phyloP scores from a whole-genome alignment of 2,329 filamentous ascomycete species.

The Trichoderma sp. region DNA sequence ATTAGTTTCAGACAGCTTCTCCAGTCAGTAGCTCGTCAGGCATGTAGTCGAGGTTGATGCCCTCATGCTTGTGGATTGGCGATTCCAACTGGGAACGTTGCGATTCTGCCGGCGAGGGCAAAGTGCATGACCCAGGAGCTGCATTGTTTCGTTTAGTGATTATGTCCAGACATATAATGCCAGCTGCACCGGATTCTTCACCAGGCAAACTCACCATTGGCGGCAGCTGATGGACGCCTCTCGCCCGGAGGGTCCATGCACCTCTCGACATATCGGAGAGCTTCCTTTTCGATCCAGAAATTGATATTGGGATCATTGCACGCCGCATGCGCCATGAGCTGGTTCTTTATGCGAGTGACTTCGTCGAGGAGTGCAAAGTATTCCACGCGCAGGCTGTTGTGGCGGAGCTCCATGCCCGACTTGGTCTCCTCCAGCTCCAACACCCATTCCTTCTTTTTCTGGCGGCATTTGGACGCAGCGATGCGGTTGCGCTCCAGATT shows the following conservation, averaged over 20 bases:
- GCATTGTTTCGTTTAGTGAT: background rate
- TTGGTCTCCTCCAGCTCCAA: slow-evolving; percentile 49
- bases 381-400: slow-evolving; percentile 45
- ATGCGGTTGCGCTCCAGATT: slow-evolving; percentile 70
- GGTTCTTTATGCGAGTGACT: slow-evolving; percentile 47
- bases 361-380: slow-evolving; percentile 44
- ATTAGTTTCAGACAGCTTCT: background rate
- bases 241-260: slow-evolving; percentile 13
- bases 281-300: slow-evolving; percentile 53
- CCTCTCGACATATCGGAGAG: slow-evolving; percentile 46
- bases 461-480: slow-evolving; percentile 71
- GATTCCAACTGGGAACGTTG: background rate
- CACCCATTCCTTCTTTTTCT: slow-evolving; percentile 61
- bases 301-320: slow-evolving; percentile 55
- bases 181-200: background rate
- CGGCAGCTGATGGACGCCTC: slow-evolving; percentile 7
- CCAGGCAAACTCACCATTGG: slow-evolving; percentile 9
- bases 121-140: slow-evolving; percentile 7
- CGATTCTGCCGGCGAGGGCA: slow-evolving; percentile 18
- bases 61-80: background rate
- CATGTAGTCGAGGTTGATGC: slow-evolving; percentile 34
- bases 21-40: slow-evolving; percentile 35
- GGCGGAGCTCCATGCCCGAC: slow-evolving; percentile 43
- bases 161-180: background rate
- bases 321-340: slow-evolving; percentile 51